Base-by-base conservation (phyloP, 768 basidiomycete genomes). In the Amanita exitialis region DNA sequence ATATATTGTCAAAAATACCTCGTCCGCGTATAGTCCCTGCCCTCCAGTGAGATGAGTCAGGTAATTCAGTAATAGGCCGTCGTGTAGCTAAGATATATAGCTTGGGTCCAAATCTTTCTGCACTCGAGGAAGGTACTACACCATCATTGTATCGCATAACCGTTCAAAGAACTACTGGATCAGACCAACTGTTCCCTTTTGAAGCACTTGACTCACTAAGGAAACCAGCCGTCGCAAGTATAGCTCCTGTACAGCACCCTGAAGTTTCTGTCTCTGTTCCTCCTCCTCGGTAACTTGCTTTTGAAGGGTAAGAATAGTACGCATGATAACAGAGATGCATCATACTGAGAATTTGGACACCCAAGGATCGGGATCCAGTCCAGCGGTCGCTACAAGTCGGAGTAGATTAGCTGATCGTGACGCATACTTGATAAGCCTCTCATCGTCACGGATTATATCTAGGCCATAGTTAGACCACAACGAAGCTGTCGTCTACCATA, bases 81-180 rank as follows among this genome's bases (percentile, higher is more conserved):
- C 50, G 16, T 34, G 32, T 36, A 51, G 15, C 50, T 51, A n/a
- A 6, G 32, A 30, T 7, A 38, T 36, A 27, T 1, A 15, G 36
- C 18, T 10, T 16, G 12, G 15, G 13, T 23, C 9, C 15, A 37
- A 39, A 9, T 8, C 34, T 27, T 16, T 20, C 7, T 21, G n/a
- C 10, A 3, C 9, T 18, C 3, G 37, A 20, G 36, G 10, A 38
- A 25, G 6, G 49, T 13, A 34, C 16, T n/a, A 8, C 25, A 51
- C 50, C 50, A 51, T 51, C 5, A 51, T 51, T 2, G 35, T 43
- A 23, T 51, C 50, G 20, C 50, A 51, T 8, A 51, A 21, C 15
- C 50, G 41, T 36, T 51, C 50, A 6, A 44, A 51, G 43, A 37
- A 51, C 50, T 51, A 35, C 34, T 20, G 16, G 35, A 41, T 41